Percentiles rank a stretch among this genome's conserved stretches.
Evolutionary conservation across 2,329 filamentous ascomycete genomes (phyloP).

Genomic region (Graphilbum sp.): DNA sequence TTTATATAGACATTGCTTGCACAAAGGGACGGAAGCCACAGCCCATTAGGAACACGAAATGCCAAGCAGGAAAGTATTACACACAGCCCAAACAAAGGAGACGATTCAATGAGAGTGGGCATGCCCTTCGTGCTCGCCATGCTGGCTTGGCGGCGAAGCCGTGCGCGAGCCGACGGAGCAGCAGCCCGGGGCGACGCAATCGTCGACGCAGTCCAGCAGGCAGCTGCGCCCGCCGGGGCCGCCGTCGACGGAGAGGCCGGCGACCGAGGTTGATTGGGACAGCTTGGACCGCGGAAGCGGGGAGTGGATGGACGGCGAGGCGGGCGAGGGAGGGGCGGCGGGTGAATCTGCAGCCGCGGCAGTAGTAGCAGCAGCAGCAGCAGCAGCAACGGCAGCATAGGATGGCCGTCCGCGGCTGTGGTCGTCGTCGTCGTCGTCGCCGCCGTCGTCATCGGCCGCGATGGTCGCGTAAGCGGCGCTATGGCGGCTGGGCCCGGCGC

Average conservation of each 20-base stretch:
- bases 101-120: constrained; percentile 4
- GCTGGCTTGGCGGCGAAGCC: constrained; percentile 17
- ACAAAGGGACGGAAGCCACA: too few relatives aligned
- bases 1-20: too few relatives aligned
- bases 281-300: not conserved
- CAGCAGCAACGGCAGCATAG: not conserved
- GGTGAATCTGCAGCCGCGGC: not conserved
- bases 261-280: not conserved
- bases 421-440: too few relatives aligned
- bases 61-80: too few relatives aligned
- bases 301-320: not conserved
- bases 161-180: constrained; percentile 19
- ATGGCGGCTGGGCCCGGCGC: constrained; percentile 16
- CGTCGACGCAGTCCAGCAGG: constrained; percentile 35
- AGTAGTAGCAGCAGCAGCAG: not conserved
- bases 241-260: constrained; percentile 8
- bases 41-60: too few relatives aligned
- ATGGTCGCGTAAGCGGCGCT: not conserved
- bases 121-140: constrained; percentile 16
- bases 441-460: too few relatives aligned
- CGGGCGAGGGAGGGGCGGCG: not conserved
- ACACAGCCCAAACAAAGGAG: not conserved
- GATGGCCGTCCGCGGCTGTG: not conserved
- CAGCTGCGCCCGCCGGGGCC: constrained; percentile 17
- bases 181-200: constrained; percentile 29